Evolutionary conservation across 129 eudicot species (phyloP).

Genomic region (Flaveria linearis): DNA sequence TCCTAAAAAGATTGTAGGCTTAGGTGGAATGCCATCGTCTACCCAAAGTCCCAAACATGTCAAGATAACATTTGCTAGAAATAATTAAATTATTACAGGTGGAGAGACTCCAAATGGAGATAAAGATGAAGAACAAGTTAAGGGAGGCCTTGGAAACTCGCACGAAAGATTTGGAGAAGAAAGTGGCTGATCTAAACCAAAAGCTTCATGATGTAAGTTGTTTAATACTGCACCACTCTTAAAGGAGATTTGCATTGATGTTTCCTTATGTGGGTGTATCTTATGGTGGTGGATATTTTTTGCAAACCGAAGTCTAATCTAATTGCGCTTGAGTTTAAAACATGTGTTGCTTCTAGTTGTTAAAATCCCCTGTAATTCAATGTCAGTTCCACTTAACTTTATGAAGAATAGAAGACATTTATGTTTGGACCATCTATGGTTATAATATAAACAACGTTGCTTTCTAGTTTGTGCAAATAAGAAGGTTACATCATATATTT

Average conservation of each 20-base stretch:
- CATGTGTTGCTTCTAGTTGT: neutral
- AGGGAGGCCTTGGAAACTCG: no score
- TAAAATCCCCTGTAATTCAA: neutral
- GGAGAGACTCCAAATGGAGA: conserved; percentile 50
- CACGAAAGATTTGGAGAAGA: no score
- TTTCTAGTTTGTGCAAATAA: neutral
- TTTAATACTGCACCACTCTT: no score
- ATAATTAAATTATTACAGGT: conserved; percentile 39
- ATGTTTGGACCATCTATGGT: neutral
- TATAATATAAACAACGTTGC: neutral
- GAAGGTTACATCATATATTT: neutral
- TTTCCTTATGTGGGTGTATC: no score
- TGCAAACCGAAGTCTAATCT: neutral
- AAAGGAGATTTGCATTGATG: no score
- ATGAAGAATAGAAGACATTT: neutral
- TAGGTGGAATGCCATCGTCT: no score
- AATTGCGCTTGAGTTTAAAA: neutral
- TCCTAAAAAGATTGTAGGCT: conserved; percentile 57
- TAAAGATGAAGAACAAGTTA: no score
- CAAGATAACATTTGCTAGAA: neutral
- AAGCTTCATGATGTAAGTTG: no score
- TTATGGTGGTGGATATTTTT: no score
- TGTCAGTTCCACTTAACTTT: neutral
- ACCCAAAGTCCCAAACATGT: neutral
- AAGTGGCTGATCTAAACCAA: no score